phyloP scores from a whole-genome alignment of 768 basidiomycete genomes.

The Suillus subalutaceus region DNA sequence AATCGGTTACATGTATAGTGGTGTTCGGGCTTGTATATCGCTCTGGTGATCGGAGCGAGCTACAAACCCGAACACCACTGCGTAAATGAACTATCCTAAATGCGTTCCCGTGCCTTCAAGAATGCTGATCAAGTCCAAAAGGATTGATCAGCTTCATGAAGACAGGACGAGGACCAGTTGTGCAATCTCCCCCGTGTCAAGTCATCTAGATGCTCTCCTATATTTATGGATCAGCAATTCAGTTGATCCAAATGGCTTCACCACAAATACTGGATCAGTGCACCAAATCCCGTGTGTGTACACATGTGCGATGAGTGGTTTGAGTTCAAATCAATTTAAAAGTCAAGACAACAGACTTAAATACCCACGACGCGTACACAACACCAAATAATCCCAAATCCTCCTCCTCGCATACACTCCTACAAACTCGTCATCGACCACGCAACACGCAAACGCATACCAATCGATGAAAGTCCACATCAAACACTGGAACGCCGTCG shows the following conservation, averaged over 20 bases:
- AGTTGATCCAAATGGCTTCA: no score
- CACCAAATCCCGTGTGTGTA: not conserved
- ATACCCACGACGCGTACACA: slow-evolving; percentile 5
- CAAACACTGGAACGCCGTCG: slow-evolving; percentile 87
- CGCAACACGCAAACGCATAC: not conserved
- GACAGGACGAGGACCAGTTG: not conserved
- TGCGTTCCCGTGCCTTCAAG: not conserved
- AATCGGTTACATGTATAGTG: not conserved
- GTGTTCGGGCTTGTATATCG: no score
- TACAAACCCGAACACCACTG: not conserved
- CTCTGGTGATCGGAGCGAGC: no score
- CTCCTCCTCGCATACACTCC: not conserved
- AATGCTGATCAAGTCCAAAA: not conserved
- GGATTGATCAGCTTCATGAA: not conserved
- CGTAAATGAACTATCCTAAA: not conserved
- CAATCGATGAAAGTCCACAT: slow-evolving; percentile 74
- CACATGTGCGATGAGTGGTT: not conserved
- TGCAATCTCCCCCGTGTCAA: not conserved
- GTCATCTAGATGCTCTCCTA: not conserved
- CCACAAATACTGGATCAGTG: not conserved
- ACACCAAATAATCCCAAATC: not conserved
- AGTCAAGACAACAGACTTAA: not conserved
- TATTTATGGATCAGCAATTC: not conserved
- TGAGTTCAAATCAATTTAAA: not conserved
- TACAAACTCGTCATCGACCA: not conserved